Evolutionary conservation across 108 stramenopile species (phyloP).

Genomic region (Fragilaria crotonensis): DNA sequence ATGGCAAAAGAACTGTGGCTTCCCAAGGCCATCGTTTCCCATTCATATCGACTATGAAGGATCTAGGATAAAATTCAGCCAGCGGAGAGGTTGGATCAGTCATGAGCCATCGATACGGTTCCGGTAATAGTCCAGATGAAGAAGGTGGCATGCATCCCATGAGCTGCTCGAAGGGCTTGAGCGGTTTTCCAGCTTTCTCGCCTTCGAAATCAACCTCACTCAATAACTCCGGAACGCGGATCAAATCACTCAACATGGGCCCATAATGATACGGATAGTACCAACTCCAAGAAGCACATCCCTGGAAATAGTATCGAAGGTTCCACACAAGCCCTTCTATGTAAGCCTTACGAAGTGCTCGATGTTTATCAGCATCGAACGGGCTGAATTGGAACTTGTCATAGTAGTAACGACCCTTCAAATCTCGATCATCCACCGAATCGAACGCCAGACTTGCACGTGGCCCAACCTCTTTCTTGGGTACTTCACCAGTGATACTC

Average conservation of each 20-base stretch:
- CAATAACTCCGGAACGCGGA: slow-evolving; percentile 54
- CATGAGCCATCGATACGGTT: slow-evolving; percentile 90
- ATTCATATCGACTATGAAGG: slow-evolving; percentile 84
- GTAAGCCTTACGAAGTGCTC: slow-evolving; percentile 79
- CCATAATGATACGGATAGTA: slow-evolving; percentile 98
- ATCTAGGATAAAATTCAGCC: slow-evolving; percentile 84
- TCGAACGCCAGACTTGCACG: slow-evolving; percentile 3
- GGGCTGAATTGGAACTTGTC: slow-evolving; percentile 89
- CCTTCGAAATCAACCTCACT: slow-evolving; percentile 56
- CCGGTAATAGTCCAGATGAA: slow-evolving; percentile 86
- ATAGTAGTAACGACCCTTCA: slow-evolving; percentile 87
- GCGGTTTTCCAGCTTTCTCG: slow-evolving; percentile 64
- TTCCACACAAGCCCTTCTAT: slow-evolving; percentile 95
- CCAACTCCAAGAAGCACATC: slow-evolving; percentile 95
- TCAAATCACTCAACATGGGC: slow-evolving; percentile 93
- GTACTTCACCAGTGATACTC: slow-evolving; percentile 10
- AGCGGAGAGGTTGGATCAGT: slow-evolving; percentile 73
- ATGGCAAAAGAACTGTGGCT: slow-evolving; percentile 94
- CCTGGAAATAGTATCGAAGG: slow-evolving; percentile 93
- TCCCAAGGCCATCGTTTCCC: slow-evolving; percentile 97
- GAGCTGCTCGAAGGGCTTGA: slow-evolving; percentile 91
- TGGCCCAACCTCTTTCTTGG: slow-evolving; percentile 14
- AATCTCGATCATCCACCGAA: slow-evolving; percentile 40
- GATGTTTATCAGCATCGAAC: slow-evolving; percentile 77
- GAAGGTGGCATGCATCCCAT: slow-evolving; percentile 94